Base-by-base conservation (phyloP, 73 alveolate genomes). In the Paramecium sexaurelia region DNA sequence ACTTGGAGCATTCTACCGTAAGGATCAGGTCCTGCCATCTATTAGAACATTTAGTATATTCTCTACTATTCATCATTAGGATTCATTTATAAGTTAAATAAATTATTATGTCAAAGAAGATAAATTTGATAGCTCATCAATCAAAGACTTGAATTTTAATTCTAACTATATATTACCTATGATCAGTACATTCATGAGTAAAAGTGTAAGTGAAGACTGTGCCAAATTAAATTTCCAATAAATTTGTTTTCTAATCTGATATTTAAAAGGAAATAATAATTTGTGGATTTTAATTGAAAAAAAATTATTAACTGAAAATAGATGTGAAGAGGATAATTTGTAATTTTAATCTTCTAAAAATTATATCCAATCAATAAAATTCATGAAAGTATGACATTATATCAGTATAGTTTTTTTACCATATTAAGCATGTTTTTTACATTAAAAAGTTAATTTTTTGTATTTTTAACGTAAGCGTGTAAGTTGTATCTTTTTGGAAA, bases 1-100 rank as follows among this genome's bases (percentile, higher is more conserved):
- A 41, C 19, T 10, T 20, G 7, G 6, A 78, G 32, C 90, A 78
- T 78, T 11, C 90, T 39, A 37, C 75, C 47, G 19, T 78, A 78
- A 8, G 73, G 45, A 43, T 78, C 90, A 41, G 68, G 90, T 40
- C 90, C 90, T 20, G 33, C 55, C 75, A 78, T 78, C 11, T 78
- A 78, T 20, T 40, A 61, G 73, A 78, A 41, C 90, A 78, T 78
- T 33, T 78, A 33, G 43, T 29, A 41, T 7, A 78, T 8, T 39
- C 71, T 78, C 73, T 78, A 78, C 55, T 78, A 47, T 22, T 78
- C 90, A 33, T 78, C 90, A 45, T 78, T 78, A 10, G 90, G 90
- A 78, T 78, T 78, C 90, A 78, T 78, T 61, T 29, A 61, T 22
- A 1, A 61, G 67, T 51, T 51, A 51, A 51, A 51, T 51, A 17